Percentiles rank a stretch among this genome's conserved stretches.
These are phyloP conservation scores for Auricularia auricula-judae DNA, from an alignment of 768 basidiomycete species.

Conservation along the genomic window DNA sequence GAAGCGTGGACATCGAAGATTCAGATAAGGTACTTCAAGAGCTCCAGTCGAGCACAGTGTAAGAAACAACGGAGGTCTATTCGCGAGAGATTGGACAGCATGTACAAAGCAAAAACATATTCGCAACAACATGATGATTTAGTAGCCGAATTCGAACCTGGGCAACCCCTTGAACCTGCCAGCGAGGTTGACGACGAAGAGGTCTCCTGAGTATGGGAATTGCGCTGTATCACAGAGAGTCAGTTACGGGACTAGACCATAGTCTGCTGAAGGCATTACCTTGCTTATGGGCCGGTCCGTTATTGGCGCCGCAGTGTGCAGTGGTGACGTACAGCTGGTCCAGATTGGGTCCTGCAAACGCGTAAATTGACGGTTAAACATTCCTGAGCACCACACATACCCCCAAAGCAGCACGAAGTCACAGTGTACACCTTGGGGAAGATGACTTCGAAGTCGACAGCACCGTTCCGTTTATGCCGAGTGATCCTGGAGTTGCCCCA, in stretches of 20 bases:
- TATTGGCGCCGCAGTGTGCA: slow-evolving; percentile 47
- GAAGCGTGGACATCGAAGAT: too few relatives aligned
- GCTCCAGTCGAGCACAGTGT: too few relatives aligned
- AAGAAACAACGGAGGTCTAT: too few relatives aligned
- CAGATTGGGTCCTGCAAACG: slow-evolving; percentile 37
- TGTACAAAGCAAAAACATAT: not conserved
- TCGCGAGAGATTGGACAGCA: too few relatives aligned
- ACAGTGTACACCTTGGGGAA: slow-evolving; percentile 55
- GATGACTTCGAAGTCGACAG: slow-evolving; percentile 41
- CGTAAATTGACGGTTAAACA: slow-evolving; percentile 6
- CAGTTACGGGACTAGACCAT: not conserved
- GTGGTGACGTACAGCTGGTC: slow-evolving; percentile 57
- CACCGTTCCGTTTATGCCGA: slow-evolving; percentile 43
- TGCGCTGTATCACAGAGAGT: slow-evolving; percentile 28
- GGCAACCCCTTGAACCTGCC: slow-evolving; percentile 31
- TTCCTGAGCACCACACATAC: slow-evolving; percentile 20
- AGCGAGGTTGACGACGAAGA: slow-evolving; percentile 40
- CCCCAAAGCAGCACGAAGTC: slow-evolving; percentile 63
- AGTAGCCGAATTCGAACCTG: slow-evolving; percentile 8
- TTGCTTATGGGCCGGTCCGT: slow-evolving; percentile 28
- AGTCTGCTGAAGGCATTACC: not conserved
- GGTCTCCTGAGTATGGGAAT: slow-evolving; percentile 45
- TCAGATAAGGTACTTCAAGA: too few relatives aligned
- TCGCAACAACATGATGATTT: not conserved
- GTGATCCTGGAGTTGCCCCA: slow-evolving; percentile 56